These are phyloP conservation scores for Arctium lappa DNA, from an alignment of 129 eudicot species.

Conservation along the genomic window DNA sequence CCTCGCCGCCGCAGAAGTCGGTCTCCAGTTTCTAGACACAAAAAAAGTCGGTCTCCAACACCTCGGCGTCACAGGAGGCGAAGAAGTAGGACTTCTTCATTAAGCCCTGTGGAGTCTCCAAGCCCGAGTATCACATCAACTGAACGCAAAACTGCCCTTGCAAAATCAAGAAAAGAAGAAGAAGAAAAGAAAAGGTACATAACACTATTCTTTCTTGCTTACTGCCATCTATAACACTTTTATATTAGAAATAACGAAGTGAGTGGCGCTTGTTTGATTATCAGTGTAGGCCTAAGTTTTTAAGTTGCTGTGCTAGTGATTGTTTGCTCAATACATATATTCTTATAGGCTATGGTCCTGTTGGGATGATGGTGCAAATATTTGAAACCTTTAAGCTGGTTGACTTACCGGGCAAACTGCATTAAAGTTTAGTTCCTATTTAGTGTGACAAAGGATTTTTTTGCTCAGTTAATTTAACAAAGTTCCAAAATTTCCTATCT, in stretches of 20 bases:
- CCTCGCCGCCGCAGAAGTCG: conserved; percentile 74
- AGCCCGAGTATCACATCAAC: conserved; percentile 48
- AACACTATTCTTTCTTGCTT: neutral
- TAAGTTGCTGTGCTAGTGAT: neutral
- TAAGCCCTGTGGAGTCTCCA: conserved; percentile 59
- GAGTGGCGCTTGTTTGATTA: neutral
- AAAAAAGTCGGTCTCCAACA: conserved; percentile 74
- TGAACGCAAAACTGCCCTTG: conserved; percentile 55
- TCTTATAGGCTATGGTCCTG: neutral
- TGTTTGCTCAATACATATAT: neutral
- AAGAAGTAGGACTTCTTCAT: conserved; percentile 62
- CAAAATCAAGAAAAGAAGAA: conserved; percentile 76
- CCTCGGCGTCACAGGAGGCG: conserved; percentile 74
- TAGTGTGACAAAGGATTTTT: neutral
- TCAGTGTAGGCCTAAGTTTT: neutral
- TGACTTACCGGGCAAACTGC: neutral
- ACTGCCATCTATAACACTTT: neutral
- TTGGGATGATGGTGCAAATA: neutral
- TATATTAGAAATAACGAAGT: neutral
- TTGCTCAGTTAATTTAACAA: neutral
- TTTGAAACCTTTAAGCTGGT: neutral
- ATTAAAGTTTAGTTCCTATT: too few species aligned
- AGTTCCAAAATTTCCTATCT: neutral
- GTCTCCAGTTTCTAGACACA: conserved; percentile 69
- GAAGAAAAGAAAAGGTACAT: conserved; percentile 86